Evolutionary conservation across 2,329 filamentous ascomycete genomes (phyloP).

Genomic region (Lasiodiplodia sp.): DNA sequence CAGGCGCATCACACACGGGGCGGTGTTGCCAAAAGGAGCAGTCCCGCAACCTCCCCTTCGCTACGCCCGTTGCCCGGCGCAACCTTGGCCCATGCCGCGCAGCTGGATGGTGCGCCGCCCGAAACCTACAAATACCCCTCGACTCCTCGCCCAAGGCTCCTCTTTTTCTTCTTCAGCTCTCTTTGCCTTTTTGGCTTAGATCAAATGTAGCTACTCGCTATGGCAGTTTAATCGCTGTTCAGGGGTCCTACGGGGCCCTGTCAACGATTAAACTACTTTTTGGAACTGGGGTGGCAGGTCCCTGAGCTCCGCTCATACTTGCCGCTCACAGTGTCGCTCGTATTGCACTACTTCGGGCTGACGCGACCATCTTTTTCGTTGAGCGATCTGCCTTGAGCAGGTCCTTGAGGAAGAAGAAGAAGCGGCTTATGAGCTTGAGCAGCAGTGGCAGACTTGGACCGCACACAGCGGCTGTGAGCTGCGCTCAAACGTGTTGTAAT

Average conservation of each 20-base stretch:
- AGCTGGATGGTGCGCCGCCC: too few relatives aligned
- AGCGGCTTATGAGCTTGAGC: too few relatives aligned
- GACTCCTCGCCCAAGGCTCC: background rate
- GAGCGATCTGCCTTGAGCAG: background rate
- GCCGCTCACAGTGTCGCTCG: background rate
- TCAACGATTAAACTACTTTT: background rate
- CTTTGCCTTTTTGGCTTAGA: background rate
- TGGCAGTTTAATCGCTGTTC: background rate
- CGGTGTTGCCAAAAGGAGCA: too few relatives aligned
- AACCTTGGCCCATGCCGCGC: too few relatives aligned
- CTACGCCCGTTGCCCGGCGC: too few relatives aligned
- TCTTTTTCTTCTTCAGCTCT: background rate
- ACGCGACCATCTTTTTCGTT: background rate
- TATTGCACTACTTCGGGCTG: background rate
- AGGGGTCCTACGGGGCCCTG: background rate
- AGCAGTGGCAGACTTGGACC: too few relatives aligned
- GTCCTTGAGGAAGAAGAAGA: background rate
- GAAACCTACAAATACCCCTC: too few relatives aligned
- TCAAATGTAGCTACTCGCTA: background rate
- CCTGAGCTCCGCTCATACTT: background rate
- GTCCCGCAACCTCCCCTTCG: too few relatives aligned
- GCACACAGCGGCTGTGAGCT: too few relatives aligned
- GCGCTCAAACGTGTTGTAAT: too few relatives aligned
- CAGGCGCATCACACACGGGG: too few relatives aligned
- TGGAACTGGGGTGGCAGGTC: background rate